These are phyloP conservation scores for Wilcoxina mikolae DNA, from an alignment of 495 filamentous ascomycete species.

Conservation along the genomic window DNA sequence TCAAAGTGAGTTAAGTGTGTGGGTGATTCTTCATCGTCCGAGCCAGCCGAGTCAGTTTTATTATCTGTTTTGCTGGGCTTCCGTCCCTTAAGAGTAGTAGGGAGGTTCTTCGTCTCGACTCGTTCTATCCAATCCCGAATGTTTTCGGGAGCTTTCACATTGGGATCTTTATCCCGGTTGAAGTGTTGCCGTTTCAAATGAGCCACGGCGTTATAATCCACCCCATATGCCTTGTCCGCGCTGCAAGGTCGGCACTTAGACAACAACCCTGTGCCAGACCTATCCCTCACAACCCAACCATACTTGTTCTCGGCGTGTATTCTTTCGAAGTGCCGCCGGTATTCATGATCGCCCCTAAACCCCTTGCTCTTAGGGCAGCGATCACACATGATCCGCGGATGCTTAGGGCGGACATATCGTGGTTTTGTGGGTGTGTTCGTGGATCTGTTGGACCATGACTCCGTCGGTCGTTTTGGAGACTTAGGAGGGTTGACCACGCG, in stretches of 20 bases:
- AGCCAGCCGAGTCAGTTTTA: not conserved
- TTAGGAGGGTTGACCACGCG: no score
- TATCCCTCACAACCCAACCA: conserved; percentile 53
- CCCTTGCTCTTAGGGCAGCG: conserved; percentile 66
- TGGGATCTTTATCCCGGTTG: conserved; percentile 35
- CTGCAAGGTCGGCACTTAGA: conserved; percentile 79
- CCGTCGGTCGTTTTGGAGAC: not conserved
- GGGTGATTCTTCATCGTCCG: not conserved
- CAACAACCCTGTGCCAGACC: conserved; percentile 49
- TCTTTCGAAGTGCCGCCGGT: conserved; percentile 70
- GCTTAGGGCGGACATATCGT: conserved; percentile 54
- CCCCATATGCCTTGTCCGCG: conserved; percentile 60
- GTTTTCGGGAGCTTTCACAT: conserved; percentile 1
- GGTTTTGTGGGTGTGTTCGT: not conserved
- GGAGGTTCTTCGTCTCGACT: no score
- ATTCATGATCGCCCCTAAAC: conserved; percentile 87
- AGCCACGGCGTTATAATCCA: conserved; percentile 91
- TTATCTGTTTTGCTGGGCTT: not conserved
- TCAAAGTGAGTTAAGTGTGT: no score
- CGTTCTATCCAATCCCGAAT: conserved; percentile 5
- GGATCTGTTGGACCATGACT: not conserved
- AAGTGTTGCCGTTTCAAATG: conserved; percentile 87
- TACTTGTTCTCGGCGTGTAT: conserved; percentile 60
- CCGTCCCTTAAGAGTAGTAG: not conserved
- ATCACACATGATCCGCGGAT: conserved; percentile 59